Conservation (phyloP, 495 filamentous ascomycete species). For the Penicillium psychrofluorescens region DNA sequence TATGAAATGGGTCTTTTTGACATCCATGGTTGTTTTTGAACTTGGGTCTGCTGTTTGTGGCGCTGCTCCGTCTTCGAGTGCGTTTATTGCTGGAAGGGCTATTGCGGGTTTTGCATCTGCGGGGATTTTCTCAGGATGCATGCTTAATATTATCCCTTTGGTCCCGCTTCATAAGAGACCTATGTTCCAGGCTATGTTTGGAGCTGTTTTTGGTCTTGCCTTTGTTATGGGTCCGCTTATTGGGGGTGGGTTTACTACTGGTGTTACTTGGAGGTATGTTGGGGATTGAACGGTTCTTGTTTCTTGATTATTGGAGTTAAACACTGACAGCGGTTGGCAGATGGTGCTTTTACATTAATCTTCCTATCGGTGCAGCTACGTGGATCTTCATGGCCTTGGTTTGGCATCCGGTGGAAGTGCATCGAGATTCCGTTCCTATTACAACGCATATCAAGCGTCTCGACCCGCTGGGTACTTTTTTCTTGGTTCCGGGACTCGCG, state of each 20-base stretch:
- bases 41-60: constrained; percentile 55
- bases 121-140: constrained; percentile 36
- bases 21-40: constrained; percentile 36
- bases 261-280: constrained; percentile 17
- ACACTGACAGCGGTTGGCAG: constrained; percentile 30
- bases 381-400: constrained; percentile 32
- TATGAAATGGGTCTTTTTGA: constrained; percentile 33
- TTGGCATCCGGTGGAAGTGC: background rate
- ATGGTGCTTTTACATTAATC: constrained; percentile 57
- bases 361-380: constrained; percentile 45
- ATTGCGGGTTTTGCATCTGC: constrained; percentile 44
- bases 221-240: constrained; percentile 40
- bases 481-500: constrained; percentile 26
- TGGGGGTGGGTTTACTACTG: constrained; percentile 18
- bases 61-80: constrained; percentile 47
- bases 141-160: constrained; percentile 49
- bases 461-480: constrained; percentile 18
- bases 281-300: too few species aligned
- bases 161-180: constrained; percentile 48
- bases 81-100: constrained; percentile 56
- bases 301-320: constrained; percentile 10
- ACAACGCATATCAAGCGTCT: constrained; percentile 1
- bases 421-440: background rate
- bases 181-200: constrained; percentile 37
- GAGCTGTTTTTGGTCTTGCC: constrained; percentile 45